Evolutionary conservation across 768 basidiomycete genomes (phyloP).

Genomic region (Mrakia gelida): DNA sequence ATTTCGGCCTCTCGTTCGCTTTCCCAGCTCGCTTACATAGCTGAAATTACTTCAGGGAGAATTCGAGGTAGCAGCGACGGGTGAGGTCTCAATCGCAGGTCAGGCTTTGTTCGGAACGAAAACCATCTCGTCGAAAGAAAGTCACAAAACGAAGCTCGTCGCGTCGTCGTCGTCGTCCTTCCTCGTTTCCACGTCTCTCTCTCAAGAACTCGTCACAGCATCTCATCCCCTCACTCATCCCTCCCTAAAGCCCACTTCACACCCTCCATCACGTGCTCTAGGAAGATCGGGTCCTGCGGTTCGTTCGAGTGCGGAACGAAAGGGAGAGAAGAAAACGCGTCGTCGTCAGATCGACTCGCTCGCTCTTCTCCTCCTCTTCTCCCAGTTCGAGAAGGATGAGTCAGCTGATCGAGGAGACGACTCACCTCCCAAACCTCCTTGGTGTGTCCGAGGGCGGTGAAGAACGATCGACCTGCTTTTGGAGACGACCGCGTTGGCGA

Average conservation of each 20-base stretch:
- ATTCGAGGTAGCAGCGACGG: too few species aligned
- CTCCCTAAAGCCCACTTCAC: conserved; percentile 68
- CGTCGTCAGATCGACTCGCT: conserved; percentile 31
- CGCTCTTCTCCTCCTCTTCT: conserved; percentile 13
- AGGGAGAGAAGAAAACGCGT: neutral
- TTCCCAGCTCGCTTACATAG: too few species aligned
- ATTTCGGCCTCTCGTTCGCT: too few species aligned
- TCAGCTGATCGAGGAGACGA: too few species aligned
- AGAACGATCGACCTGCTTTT: conserved; percentile 69
- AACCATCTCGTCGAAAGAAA: too few species aligned
- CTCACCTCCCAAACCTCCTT: conserved; percentile 71
- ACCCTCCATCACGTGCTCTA: conserved; percentile 69
- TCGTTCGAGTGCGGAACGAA: too few species aligned
- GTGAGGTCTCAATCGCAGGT: too few species aligned
- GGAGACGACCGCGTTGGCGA: conserved; percentile 19
- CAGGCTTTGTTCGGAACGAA: too few species aligned
- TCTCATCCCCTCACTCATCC: conserved; percentile 50
- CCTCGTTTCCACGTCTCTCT: neutral
- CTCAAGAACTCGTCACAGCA: neutral
- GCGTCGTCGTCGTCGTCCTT: too few species aligned
- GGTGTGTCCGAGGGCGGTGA: conserved; percentile 73
- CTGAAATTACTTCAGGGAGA: too few species aligned
- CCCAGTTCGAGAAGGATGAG: too few species aligned
- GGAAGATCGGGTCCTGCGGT: conserved; percentile 62
- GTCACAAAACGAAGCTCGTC: too few species aligned